Conservation (phyloP, 192 early-diverging fungal genomes). For the Spinellus fusiger region DNA sequence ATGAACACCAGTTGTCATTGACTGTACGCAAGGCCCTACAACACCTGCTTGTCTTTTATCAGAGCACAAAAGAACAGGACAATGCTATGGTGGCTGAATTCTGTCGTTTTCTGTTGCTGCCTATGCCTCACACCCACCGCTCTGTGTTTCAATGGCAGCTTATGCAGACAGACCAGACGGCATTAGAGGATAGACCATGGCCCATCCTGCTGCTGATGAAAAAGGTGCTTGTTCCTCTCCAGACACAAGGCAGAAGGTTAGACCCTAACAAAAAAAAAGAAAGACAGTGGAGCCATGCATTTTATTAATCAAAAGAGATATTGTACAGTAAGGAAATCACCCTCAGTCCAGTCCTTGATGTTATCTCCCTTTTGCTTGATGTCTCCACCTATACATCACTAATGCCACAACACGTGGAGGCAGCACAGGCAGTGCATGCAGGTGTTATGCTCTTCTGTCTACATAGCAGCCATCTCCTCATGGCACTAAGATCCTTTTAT, state of each 20-base stretch:
- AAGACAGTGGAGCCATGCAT: too few relatives aligned
- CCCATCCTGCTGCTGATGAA: slow-evolving; percentile 2
- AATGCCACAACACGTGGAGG: not conserved
- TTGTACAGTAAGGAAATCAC: too few relatives aligned
- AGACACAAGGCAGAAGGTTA: not conserved
- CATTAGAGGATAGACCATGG: not conserved
- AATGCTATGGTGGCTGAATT: not conserved
- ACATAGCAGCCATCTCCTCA: not conserved
- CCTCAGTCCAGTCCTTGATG: not conserved
- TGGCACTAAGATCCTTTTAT: not conserved
- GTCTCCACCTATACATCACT: not conserved
- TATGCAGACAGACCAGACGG: not conserved
- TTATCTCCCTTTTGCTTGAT: not conserved
- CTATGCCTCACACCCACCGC: not conserved
- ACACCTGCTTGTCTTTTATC: slow-evolving; percentile 8
- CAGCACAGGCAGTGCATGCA: not conserved
- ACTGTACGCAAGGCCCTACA: not conserved
- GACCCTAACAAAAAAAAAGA: not conserved
- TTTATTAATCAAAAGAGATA: too few relatives aligned
- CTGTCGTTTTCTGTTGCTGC: not conserved
- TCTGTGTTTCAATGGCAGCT: not conserved
- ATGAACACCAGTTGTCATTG: not conserved
- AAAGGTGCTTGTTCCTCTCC: slow-evolving; percentile 6
- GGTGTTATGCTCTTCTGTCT: not conserved
- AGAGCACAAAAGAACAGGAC: not conserved